Base-by-base conservation (phyloP, 148 eudicot species). In the Linanthus parryae region DNA sequence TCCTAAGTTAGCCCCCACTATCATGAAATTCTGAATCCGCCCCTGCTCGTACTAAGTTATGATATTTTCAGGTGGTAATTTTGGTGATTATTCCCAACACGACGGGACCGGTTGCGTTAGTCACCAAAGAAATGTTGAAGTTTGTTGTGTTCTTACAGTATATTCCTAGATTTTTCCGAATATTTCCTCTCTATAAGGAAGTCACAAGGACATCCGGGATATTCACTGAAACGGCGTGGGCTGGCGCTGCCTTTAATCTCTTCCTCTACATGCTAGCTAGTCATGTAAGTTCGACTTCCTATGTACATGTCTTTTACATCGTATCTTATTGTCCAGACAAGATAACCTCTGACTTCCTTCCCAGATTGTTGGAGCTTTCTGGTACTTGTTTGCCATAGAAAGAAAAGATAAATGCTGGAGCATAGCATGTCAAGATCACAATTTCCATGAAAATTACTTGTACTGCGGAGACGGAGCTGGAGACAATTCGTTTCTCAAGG, bases 211-310 rank as follows among this genome's bases (percentile, higher is more conserved):
- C 74, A 19, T 79, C 95, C 24, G 95, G 95, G 56, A 64, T 82
- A 49, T 64, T 82, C 33, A 65, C 81, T 56, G 83, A 79, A 58
- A 82, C 79, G 7, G 73, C 85, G 2, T 85, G 95, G 89, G 85
- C 81, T 37, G 95, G 83, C 44, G 95, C 95, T 54, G 95, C 72
- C 52, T n/a, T n/a, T n/a, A n/a, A n/a, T n/a, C n/a, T n/a, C n/a
- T n/a, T n/a, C n/a, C n/a, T n/a, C n/a, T n/a, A 79, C 71, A 76
- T 82, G 83, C 76, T 82, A 28, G 85, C 83, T 17, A 85, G 95
- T 54, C 82, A 82, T 65, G 95, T 85, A 82, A 79, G 81, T 61
- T 40, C 35, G 27, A 3, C 42, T 13, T 44, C 7, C 21, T 44
- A 7, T 9, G 3, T 44, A 20, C 5, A 31, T 5, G 35, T 31